Percentiles rank a stretch among this genome's conserved stretches.
phyloP scores from a whole-genome alignment of 495 filamentous ascomycete species.

The Evernia prunastri region DNA sequence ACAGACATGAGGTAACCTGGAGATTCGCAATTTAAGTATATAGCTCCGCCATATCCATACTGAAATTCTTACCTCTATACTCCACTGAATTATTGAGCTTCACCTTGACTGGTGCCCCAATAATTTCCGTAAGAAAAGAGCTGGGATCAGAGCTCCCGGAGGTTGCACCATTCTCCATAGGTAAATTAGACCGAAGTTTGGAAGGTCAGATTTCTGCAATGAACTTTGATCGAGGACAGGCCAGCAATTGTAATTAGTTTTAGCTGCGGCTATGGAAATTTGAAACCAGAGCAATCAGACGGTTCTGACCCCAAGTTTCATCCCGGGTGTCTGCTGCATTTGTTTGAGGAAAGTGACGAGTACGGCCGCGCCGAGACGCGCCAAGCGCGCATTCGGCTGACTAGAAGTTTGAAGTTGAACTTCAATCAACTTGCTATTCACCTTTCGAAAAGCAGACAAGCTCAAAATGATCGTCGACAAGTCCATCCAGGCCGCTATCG shows the following conservation, averaged over 20 bases:
- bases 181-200: not conserved
- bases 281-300: too few relatives aligned
- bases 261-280: not conserved
- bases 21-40: not conserved
- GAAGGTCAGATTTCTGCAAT: not conserved
- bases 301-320: too few relatives aligned
- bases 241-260: not conserved
- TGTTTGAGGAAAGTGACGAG: too few relatives aligned
- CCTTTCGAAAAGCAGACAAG: not conserved
- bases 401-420: not conserved
- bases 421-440: not conserved
- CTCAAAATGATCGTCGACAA: slow-evolving; percentile 13
- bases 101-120: slow-evolving; percentile 83
- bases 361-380: not conserved
- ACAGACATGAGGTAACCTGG: slow-evolving; percentile 37
- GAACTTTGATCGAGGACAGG: not conserved
- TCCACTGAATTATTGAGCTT: slow-evolving; percentile 94
- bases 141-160: slow-evolving; percentile 81
- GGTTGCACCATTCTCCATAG: slow-evolving; percentile 67
- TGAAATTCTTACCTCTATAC: slow-evolving; percentile 67
- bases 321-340: too few relatives aligned
- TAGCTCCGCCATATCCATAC: not conserved
- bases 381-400: not conserved
- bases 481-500: slow-evolving; percentile 4
- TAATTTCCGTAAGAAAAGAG: slow-evolving; percentile 83